Base-by-base conservation (phyloP, 306 rosid genomes). In the Ziziphus jujuba region DNA sequence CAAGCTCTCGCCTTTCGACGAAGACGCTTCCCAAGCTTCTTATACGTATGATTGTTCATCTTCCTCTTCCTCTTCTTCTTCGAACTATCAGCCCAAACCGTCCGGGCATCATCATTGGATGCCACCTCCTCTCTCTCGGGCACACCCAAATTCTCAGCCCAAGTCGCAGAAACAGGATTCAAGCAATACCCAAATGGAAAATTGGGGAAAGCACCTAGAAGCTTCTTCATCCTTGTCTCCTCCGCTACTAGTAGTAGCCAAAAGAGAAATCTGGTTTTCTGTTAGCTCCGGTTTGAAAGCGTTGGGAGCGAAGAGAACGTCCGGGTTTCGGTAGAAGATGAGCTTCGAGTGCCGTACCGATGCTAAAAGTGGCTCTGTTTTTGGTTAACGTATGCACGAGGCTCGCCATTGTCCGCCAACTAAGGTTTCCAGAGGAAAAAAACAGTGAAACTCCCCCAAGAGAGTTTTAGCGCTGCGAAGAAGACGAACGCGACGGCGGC, bases 1-100 rank as follows among this genome's bases (percentile, higher is more conserved):
- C 69, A 59, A 62, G 75, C 54, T 70, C 79, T 63, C 20, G 82
- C 31, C 84, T 83, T 79, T 49, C 85, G 81, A 14, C 85, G 88
- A 23, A 84, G 85, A 19, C 70, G 66, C 84, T 82, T 82, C 73
- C 70, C 63, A 3, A 75, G 87, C 79, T 82, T 78, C 76, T 75
- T 71, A 50, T 56, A 78, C 61, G 77, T 81, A 34, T 81, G 82
- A 72, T 81, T 81, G 67, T 77, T 81, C 82, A 81, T 81, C 66
- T 81, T 82, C 73, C 40, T 78, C 83, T 78, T 82, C 83, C 86
- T 74, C 86, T 81, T 81, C 82, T 77, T 74, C 82, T 81, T 81
- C n/a, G 75, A 79, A 67, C 85, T 81, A 54, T 81, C 86, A 17
- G 86, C 86, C 86, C 80, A 82, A 53, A 82, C 45, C 59, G 57